Base-by-base conservation (phyloP, 179 eudicot species). In the Camellia oleifera region DNA sequence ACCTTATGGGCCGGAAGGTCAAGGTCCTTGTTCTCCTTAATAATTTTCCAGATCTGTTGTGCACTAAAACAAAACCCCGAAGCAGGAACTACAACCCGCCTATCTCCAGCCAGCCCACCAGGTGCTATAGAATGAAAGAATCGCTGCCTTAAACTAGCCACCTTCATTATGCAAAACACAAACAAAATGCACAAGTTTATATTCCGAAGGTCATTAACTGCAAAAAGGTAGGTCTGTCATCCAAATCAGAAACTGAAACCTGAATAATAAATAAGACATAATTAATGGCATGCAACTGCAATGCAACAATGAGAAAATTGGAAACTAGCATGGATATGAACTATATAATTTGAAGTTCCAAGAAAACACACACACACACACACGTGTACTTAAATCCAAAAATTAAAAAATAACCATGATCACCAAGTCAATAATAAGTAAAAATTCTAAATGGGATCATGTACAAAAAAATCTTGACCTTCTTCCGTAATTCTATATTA, bases 51-150 rank as follows among this genome's bases (percentile, higher is more conserved):
- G 71, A 94, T 94, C 76, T 96, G 91, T 81, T 88, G 92, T 12
- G 96, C 92, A 81, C 98, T 96, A 79, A 92, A 94, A 67, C 93
- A 89, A 88, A 96, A 96, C 56, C 98, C 99, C 54, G 99, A 94
- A 77, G 94, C 98, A 80, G 97, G 98, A 86, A 96, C 96, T 14
- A 92, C 98, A 50, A 90, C 94, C 61, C 92, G 90, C 26, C 99
- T 92, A 84, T 96, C 99, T 75, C 98, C 98, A 80, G 99, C 99
- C 76, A 96, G 98, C 77, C 99, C 98, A 72, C 99, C 99, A 86
- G 97, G 99, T 74, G 97, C 97, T 77, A 95, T 94, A 46, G 99
- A 96, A 66, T 94, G 93, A 80, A 70, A 82, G 83, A 96, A 96
- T 53, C 97, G 86, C 82, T 94, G 92, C 88, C 97, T 88, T 81